Evolutionary conservation across 768 basidiomycete genomes (phyloP), one percentile per base, ranked within the genome.

Genomic region (Termitomyces sp.): DNA sequence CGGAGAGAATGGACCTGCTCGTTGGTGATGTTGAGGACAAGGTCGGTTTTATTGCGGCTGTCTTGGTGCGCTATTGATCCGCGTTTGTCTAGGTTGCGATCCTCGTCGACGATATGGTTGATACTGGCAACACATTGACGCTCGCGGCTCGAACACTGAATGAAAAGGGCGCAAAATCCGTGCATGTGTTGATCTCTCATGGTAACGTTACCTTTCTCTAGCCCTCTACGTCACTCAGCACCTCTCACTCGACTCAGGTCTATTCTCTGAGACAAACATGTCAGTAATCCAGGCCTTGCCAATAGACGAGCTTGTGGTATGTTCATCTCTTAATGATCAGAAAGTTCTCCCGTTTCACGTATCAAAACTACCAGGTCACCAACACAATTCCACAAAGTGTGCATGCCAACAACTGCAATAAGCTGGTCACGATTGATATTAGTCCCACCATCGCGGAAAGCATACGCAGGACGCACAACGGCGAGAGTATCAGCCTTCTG

Each of bases 31-130:
- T 98, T 59, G 84, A 81, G 64, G 94, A 88, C 79, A 98, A 97
- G 81, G 92, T 84, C 66, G 50, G 74, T 56, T 47, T 59, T 59
- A 59, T 31, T 40, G 51, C 50, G 25, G 52, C 29, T 46, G 51
- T 32, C 31, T 54, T 31, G 38, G 51, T 54, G 38, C 32, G 9
- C 37, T 34, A 45, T 56, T 14, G 11, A 45, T 8, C 38, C 25
- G 3, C 38, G 17, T 48, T 60, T 37, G 53, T 62, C 56, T 53
- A 94, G 91, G 83, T 95, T 57, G 95, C 92, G 43, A 93, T 99
- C 70, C 83, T 99, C 50, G 93, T 99, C 38, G 97, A 99, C 72
- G 97, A 99, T 71, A 98, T 99, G 96, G 90, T 97, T 69, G 97
- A 99, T 72, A 94, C 93, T 5, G 96, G 96, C 12, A 83, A 80